Evolutionary conservation across 495 filamentous ascomycete species (phyloP).

Genomic region (Penicillium macrosclerotiorum): DNA sequence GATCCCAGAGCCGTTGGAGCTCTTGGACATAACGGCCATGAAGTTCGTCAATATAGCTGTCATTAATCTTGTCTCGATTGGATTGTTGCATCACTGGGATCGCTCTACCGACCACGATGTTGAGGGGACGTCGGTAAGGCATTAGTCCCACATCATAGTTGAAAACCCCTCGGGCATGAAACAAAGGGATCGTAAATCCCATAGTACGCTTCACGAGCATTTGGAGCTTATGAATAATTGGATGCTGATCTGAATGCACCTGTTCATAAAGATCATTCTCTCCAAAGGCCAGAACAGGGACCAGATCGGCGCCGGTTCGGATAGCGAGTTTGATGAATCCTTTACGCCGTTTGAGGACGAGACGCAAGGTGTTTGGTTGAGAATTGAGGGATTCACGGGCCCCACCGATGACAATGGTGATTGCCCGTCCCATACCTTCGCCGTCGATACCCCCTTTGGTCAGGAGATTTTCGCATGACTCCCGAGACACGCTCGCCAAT

Average conservation of each 20-base stretch:
- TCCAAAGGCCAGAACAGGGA: slow-evolving; percentile 88
- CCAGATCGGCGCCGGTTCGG: slow-evolving; percentile 83
- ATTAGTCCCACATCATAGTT: slow-evolving; percentile 96
- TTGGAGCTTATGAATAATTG: slow-evolving; percentile 71
- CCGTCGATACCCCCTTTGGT: slow-evolving; percentile 70
- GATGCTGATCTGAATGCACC: slow-evolving; percentile 65
- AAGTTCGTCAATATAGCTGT: slow-evolving; percentile 73
- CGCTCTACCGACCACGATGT: slow-evolving; percentile 82
- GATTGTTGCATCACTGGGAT: slow-evolving; percentile 64
- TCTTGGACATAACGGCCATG: slow-evolving; percentile 78
- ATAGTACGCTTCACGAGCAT: slow-evolving; percentile 75
- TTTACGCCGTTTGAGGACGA: slow-evolving; percentile 79
- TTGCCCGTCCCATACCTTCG: slow-evolving; percentile 91
- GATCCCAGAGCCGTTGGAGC: slow-evolving; percentile 78
- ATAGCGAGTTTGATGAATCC: slow-evolving; percentile 94
- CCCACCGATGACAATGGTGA: slow-evolving; percentile 93
- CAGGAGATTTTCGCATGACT: slow-evolving; percentile 85
- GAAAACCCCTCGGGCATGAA: slow-evolving; percentile 90
- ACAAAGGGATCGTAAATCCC: slow-evolving; percentile 90
- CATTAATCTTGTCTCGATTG: slow-evolving; percentile 53
- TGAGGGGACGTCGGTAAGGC: slow-evolving; percentile 84
- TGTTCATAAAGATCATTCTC: slow-evolving; percentile 97
- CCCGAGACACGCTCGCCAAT: slow-evolving; percentile 81
- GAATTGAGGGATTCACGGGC: slow-evolving; percentile 90
- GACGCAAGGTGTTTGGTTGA: slow-evolving; percentile 65